A percentile compares a stretch with the other conserved stretches of the same genome.
Evolutionary conservation across 1,284 basidiomycete species (phyloP).

Genomic region (Trametes versicolor): DNA sequence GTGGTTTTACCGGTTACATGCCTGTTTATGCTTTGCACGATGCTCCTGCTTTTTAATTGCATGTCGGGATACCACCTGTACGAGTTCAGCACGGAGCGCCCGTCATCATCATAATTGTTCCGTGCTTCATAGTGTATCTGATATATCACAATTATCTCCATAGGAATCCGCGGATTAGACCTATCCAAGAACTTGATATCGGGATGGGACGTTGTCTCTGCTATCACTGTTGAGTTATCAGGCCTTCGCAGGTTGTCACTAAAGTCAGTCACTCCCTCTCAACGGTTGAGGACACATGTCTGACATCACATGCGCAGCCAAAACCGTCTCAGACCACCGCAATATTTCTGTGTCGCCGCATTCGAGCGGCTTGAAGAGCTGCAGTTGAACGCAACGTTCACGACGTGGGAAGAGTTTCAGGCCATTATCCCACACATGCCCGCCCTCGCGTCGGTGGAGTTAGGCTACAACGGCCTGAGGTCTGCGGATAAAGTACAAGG

Average conservation of each 20-base stretch:
- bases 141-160: background rate
- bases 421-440: slow-evolving; percentile 66
- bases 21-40: background rate
- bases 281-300: slow-evolving; percentile 11
- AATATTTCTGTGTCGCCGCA: slow-evolving; percentile 48
- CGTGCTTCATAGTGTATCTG: background rate
- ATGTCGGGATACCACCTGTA: background rate
- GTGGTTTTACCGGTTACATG: background rate
- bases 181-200: slow-evolving; percentile 83
- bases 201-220: slow-evolving; percentile 75
- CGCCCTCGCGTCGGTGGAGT: slow-evolving; percentile 69
- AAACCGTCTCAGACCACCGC: slow-evolving; percentile 60
- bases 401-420: slow-evolving; percentile 77
- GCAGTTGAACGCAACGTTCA: slow-evolving; percentile 78
- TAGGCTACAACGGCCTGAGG: slow-evolving; percentile 79
- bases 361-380: slow-evolving; percentile 73
- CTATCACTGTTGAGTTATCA: slow-evolving; percentile 72
- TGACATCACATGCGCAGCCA: slow-evolving; percentile 52
- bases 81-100: background rate
- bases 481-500: slow-evolving; percentile 44
- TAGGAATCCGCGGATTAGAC: slow-evolving; percentile 85
- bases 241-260: slow-evolving; percentile 74
- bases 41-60: background rate
- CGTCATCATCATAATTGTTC: too few species aligned
- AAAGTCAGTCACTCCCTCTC: slow-evolving; percentile 65